Percentiles rank a stretch among this genome's conserved stretches.
These are phyloP conservation scores for Sarcodon aspratus DNA, from an alignment of 768 basidiomycete genomes.

Conservation along the genomic window DNA sequence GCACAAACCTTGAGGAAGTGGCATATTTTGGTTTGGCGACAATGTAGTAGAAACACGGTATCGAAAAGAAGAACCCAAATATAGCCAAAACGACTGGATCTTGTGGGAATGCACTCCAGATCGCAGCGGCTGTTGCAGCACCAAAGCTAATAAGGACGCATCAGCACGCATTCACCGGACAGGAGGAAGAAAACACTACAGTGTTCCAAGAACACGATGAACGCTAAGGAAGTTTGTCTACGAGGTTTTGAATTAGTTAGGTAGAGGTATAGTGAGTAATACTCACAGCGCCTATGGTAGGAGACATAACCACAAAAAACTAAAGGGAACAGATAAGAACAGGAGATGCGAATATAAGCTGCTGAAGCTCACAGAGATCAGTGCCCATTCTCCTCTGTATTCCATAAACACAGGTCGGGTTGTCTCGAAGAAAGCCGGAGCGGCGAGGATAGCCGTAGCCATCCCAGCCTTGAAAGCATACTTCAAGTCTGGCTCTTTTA, in stretches of 20 bases:
- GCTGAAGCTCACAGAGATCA: slow-evolving; percentile 63
- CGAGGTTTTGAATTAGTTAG: slow-evolving; percentile 3
- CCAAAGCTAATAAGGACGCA: slow-evolving; percentile 49
- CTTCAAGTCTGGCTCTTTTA: slow-evolving; percentile 68
- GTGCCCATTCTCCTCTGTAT: slow-evolving; percentile 90
- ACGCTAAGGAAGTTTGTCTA: slow-evolving; percentile 82
- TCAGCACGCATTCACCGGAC: neutral
- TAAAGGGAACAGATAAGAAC: slow-evolving; percentile 14
- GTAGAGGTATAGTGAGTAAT: neutral
- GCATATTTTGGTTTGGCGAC: slow-evolving; percentile 69
- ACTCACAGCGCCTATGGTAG: slow-evolving; percentile 76
- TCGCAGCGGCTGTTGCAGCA: slow-evolving; percentile 59
- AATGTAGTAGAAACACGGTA: slow-evolving; percentile 91
- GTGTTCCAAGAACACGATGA: slow-evolving; percentile 77
- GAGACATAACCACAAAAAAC: slow-evolving; percentile 89
- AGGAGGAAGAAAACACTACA: slow-evolving; percentile 37
- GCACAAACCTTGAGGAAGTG: slow-evolving; percentile 66
- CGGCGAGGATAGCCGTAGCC: slow-evolving; percentile 70
- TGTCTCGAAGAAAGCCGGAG: slow-evolving; percentile 77
- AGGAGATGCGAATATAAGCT: neutral
- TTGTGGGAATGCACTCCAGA: slow-evolving; percentile 70
- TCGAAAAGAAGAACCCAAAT: slow-evolving; percentile 81
- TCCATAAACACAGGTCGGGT: slow-evolving; percentile 72
- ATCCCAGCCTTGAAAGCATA: slow-evolving; percentile 85
- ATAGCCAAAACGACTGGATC: slow-evolving; percentile 63